Base-by-base conservation (phyloP, 164 flowering plant species). In the Buxus sempervirens region DNA sequence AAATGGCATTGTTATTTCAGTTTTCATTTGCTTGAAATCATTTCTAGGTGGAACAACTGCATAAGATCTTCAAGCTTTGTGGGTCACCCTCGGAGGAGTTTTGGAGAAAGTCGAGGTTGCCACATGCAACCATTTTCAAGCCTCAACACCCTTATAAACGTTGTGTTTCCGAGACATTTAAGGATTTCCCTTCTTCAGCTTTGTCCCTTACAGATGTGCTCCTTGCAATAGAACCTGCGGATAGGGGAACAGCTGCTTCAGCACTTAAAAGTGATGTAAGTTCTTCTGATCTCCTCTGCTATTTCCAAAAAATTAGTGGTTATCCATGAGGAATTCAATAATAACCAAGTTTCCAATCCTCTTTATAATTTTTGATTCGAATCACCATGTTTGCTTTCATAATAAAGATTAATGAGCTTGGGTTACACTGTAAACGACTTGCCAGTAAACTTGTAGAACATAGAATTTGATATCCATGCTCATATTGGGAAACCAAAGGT, bases 31-130 rank as follows among this genome's bases (percentile, higher is more conserved):
- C 7, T 12, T 55, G 42, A 22, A 58, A 48, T 12, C 12, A 32
- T 73, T 62, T 54, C 61, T 73, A 87, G 91, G 91, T 92, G 69
- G 97, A 92, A 73, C 97, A 92, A 78, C 77, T 92, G 66, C 96
- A 92, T 70, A 92, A 90, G 78, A 92, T 92, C 65, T 92, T 92
- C 82, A 92, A 90, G 82, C 94, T 91, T 63, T 91, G 97, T 62
- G 97, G 97, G 63, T 91, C 97, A 54, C 97, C 97, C 26, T 83
- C 94, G 15, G 97, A 90, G 70, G 96, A 84, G 42, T 92, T 90
- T 69, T 92, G 96, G 96, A 85, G 76, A 69, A 90, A 74, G 67
- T 85, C 92, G 74, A 90, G 80, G 72, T 71, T 88, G 77, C 90
- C 90, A 8, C 92, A 91, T 81, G 87, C 94, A 58, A 88, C 97